These are phyloP conservation scores for Tricholoma saponaceum DNA, from an alignment of 768 basidiomycete species.

Conservation along the genomic window DNA sequence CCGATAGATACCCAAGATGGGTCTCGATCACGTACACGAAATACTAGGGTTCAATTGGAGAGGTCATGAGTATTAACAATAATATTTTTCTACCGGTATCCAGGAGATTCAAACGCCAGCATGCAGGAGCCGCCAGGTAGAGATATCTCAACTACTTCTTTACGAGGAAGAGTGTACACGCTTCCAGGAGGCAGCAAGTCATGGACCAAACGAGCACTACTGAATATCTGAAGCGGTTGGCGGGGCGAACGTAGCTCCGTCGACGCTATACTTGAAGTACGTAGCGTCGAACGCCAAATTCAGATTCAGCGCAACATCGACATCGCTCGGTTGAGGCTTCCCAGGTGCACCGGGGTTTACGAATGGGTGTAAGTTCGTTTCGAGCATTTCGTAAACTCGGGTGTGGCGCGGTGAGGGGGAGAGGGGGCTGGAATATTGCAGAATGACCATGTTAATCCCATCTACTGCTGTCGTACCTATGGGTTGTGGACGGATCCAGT, in stretches of 20 bases:
- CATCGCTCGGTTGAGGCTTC: constrained; percentile 12
- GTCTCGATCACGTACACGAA: too few relatives aligned
- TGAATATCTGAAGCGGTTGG: constrained; percentile 54
- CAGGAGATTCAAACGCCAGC: too few relatives aligned
- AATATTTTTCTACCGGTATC: too few relatives aligned
- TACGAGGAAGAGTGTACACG: constrained; percentile 43
- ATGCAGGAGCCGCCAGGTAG: constrained; percentile 36
- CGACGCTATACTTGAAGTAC: constrained; percentile 20
- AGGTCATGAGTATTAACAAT: too few relatives aligned
- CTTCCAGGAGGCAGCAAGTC: constrained; percentile 44
- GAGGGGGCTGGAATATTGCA: constrained; percentile 32
- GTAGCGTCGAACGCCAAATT: constrained; percentile 14
- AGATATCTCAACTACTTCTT: constrained; percentile 41
- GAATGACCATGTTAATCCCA: constrained; percentile 51
- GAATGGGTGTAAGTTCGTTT: constrained; percentile 18
- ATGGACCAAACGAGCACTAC: constrained; percentile 41
- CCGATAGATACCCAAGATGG: too few relatives aligned
- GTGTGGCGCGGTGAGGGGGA: constrained; percentile 24
- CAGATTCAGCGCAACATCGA: constrained; percentile 20
- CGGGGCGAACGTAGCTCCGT: constrained; percentile 26
- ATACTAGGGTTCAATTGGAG: too few relatives aligned
- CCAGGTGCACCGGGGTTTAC: constrained; percentile 10
- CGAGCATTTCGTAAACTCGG: constrained; percentile 20
- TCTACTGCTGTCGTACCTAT: constrained; percentile 19
- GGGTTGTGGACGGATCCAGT: constrained; percentile 37